Conservation (phyloP, 352 stramenopile species). For the Pythium graminicola region DNA sequence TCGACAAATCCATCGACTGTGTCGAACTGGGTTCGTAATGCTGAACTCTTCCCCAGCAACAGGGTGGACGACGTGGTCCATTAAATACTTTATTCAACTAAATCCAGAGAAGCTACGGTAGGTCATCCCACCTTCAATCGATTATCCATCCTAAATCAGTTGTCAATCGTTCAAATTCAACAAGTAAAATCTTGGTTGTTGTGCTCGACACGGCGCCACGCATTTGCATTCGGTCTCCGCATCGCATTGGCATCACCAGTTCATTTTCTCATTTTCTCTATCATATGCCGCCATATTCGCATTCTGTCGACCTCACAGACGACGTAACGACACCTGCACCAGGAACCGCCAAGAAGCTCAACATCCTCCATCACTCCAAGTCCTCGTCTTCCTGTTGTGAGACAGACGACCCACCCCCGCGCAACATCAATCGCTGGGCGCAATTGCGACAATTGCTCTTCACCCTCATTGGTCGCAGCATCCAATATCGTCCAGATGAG, state of each 20-base stretch:
- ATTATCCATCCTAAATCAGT: too few species aligned
- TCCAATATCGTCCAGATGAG: neutral
- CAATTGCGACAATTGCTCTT: conserved; percentile 17
- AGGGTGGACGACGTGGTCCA: too few species aligned
- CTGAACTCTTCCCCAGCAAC: too few species aligned
- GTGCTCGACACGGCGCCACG: too few species aligned
- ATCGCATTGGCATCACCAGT: neutral
- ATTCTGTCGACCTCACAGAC: neutral
- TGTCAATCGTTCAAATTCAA: too few species aligned
- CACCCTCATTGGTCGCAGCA: conserved; percentile 9
- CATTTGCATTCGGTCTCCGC: too few species aligned
- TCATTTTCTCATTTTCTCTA: neutral
- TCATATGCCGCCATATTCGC: conserved; percentile 11
- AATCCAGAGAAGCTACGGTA: too few species aligned
- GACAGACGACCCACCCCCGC: neutral
- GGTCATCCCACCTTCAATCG: too few species aligned
- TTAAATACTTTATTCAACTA: too few species aligned
- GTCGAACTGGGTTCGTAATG: too few species aligned
- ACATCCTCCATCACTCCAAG: neutral
- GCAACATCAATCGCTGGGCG: conserved; percentile 19
- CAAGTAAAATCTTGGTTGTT: too few species aligned
- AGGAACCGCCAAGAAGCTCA: neutral
- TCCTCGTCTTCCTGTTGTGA: conserved; percentile 9
- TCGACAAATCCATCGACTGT: too few species aligned
- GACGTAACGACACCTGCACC: neutral